Evolutionary conservation across 169 alveolate species (phyloP), one percentile per base, ranked within the genome.

Genomic region (Eimeria praecox): DNA sequence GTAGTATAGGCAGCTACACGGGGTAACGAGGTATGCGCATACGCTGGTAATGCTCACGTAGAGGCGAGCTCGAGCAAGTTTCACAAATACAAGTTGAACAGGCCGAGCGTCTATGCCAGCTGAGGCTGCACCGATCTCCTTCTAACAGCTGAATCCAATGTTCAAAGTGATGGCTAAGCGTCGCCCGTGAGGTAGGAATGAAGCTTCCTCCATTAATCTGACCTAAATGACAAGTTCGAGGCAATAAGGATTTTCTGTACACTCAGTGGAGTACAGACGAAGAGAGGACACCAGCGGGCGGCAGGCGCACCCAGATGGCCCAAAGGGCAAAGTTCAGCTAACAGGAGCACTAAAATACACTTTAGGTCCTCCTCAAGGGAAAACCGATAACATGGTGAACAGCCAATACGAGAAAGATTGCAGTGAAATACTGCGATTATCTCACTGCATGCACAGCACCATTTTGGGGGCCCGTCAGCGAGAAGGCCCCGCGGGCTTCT

Each of bases 391-490:
- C 1, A 69, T 1, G 46, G n/a, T 9, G n/a, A 9, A 33, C 4
- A 33, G n/a, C 14, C 49, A 69, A n/a, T 46, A 69, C 35, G 77
- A 38, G 33, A 2, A 33, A 35, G 1, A 12, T 30, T 2, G n/a
- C 10, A 64, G 80, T 12, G 49, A 33, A 69, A 0, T 18, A 22
- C 46, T 22, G 33, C 49, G 10, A 9, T 6, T 0, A 69, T 27
- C 49, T 33, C 80, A 69, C 44, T 69, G 80, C 80, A 69, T 69
- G 80, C 80, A n/a, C 75, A 64, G n/a, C 75, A 69, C 80, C 10
- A 12, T 69, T 69, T 12, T 44, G 77, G 80, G 75, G 75, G 40
- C 75, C 38, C 75, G 16, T 4, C 75, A n/a, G 6, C 75, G 35
- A 5, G 42, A 64, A n/a, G 35, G 8, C 18, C 40, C 8, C 2